These are phyloP conservation scores for Colletotrichum chrysophilum DNA, from an alignment of 2,329 filamentous ascomycete genomes.

Conservation along the genomic window DNA sequence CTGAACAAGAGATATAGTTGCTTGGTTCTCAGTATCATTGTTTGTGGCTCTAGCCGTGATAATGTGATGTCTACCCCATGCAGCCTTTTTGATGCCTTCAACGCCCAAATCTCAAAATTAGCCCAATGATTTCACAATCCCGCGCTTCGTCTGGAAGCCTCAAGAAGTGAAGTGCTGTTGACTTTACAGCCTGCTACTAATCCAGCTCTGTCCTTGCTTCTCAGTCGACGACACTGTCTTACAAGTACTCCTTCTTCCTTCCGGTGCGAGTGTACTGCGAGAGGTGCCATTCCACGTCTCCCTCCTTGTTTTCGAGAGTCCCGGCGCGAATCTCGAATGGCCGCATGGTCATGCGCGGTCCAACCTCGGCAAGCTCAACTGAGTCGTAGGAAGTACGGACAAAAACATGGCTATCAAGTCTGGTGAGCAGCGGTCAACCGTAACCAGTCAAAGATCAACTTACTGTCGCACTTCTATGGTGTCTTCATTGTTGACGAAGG, in stretches of 20 bases:
- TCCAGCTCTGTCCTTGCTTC: neutral
- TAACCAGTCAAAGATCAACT: neutral
- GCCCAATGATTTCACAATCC: neutral
- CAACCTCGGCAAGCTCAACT: conserved; percentile 81
- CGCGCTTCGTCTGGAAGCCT: neutral
- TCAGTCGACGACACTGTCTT: conserved; percentile 31
- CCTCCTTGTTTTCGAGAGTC: conserved; percentile 91
- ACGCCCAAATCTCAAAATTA: neutral
- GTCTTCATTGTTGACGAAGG: conserved; percentile 73
- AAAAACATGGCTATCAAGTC: conserved; percentile 66
- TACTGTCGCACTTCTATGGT: conserved; percentile 81
- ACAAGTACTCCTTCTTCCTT: conserved; percentile 95
- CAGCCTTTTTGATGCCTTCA: neutral
- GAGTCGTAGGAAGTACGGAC: conserved; percentile 90
- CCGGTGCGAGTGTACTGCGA: conserved; percentile 94
- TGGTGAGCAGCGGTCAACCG: neutral
- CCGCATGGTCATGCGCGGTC: conserved; percentile 79
- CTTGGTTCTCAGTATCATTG: neutral
- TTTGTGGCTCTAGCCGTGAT: neutral
- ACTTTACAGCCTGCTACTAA: neutral
- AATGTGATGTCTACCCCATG: neutral
- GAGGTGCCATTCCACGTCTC: conserved; percentile 95
- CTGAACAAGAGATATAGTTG: neutral
- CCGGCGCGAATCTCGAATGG: conserved; percentile 92
- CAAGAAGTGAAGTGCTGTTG: neutral